phyloP scores from a whole-genome alignment of 768 basidiomycete genomes.

The Leucocoprinus birnbaumii region DNA sequence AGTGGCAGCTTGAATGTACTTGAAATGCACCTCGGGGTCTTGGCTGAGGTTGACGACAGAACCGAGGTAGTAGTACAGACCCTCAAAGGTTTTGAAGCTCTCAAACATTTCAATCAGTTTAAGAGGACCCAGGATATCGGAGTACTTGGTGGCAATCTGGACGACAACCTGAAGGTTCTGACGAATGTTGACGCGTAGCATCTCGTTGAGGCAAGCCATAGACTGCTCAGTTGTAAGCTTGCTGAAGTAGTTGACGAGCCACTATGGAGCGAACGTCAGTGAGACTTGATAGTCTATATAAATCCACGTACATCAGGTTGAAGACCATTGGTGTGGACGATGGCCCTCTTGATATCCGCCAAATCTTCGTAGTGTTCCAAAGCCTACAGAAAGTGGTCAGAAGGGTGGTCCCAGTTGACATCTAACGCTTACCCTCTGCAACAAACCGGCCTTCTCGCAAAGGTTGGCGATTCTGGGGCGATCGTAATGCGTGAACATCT shows the following conservation, averaged over 20 bases:
- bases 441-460: conserved; percentile 95
- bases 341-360: conserved; percentile 97
- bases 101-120: conserved; percentile 99
- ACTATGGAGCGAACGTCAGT: conserved; percentile 40
- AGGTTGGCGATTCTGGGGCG: conserved; percentile 95
- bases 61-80: conserved; percentile 98
- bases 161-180: conserved; percentile 97
- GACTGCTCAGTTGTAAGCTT: conserved; percentile 96
- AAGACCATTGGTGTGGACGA: conserved; percentile 87
- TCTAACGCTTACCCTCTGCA: conserved; percentile 73
- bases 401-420: conserved; percentile 11
- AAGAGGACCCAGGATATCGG: conserved; percentile 94
- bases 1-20: conserved; percentile 98
- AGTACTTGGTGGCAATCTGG: conserved; percentile 98
- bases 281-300: not conserved
- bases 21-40: conserved; percentile 98
- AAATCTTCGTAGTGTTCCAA: conserved; percentile 98
- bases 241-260: conserved; percentile 97
- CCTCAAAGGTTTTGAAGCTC: conserved; percentile 96
- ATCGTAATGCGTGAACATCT: conserved; percentile 98
- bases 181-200: conserved; percentile 94
- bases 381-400: conserved; percentile 53
- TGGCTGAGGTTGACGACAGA: conserved; percentile 96
- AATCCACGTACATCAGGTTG: conserved; percentile 66
- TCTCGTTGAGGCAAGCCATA: conserved; percentile 93